Evolutionary conservation across 1,284 basidiomycete genomes (phyloP), one percentile per base, ranked within the genome.

Genomic region (Naganishia albida): DNA sequence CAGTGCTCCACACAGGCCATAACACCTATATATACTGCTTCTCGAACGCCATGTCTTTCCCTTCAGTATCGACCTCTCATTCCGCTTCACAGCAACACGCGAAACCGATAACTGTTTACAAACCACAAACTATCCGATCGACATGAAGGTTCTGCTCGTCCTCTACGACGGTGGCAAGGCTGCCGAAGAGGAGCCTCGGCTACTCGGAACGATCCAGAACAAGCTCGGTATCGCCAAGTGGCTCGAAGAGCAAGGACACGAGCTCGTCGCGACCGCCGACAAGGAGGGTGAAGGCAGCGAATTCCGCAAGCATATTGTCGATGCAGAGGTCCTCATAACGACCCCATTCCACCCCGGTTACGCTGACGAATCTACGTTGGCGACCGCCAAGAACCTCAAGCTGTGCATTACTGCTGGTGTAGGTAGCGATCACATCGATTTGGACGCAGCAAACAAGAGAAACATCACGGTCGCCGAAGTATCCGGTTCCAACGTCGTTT

Each of bases 331-430:
- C 48, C 72, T 78, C 68, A 91, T 94, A 79, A 94, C 91, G 18
- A 96, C 93, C 0, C 93, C 93, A 12, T 97, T 79, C 72, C 89
- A 91, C 77, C 90, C 90, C 53, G 92, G 87, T 69, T 95, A 96
- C 80, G 85, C 94, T 91, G 7, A 83, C 81, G 44, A 90, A 93
- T 10, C 81, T 94, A 68, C 80, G n/a, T n/a, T 95, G 71, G 83
- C 72, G 51, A 81, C 90, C 84, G 91, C 93, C 42, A 88, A 88
- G 80, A 94, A 95, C 74, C 85, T 98, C 73, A 95, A 93, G 82
- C 80, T 95, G 69, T 92, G 89, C 74, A 85, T 96, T 73, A 97
- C 93, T 12, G 93, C 93, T 62, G 93, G 93, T 80, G 93, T 97
- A 53, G 93, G 93, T 15, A 93, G 91, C 38, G 93, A 95, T 30